A percentile compares a stretch with the other conserved stretches of the same genome.
Evolutionary conservation across 164 flowering plant genomes (phyloP).

Genomic region (Protea cynaroides): DNA sequence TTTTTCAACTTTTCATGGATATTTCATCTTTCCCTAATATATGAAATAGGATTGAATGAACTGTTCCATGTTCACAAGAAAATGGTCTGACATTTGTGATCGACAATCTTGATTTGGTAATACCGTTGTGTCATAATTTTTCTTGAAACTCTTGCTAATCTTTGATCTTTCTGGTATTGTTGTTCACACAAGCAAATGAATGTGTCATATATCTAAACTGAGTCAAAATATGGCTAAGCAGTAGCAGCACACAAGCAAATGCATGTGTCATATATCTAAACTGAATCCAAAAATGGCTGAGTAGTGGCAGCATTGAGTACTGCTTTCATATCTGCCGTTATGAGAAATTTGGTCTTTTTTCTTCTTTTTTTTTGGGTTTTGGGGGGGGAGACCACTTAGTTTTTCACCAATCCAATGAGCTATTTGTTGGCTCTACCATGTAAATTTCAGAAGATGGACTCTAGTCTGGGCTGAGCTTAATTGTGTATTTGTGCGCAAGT

Average conservation of each 20-base stretch:
- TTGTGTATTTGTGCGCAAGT: not conserved
- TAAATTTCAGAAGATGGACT: no score
- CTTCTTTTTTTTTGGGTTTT: not conserved
- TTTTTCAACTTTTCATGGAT: no score
- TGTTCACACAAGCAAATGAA: not conserved
- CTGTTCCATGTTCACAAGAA: no score
- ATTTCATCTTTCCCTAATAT: no score
- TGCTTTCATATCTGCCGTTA: no score
- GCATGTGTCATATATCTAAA: not conserved
- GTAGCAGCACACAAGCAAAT: not conserved
- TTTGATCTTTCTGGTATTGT: not conserved
- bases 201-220: no score
- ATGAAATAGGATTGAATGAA: no score
- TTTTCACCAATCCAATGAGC: no score
- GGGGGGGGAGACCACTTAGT: conserved; percentile 61
- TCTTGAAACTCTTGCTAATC: not conserved
- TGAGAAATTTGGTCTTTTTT: not conserved
- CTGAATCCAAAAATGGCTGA: not conserved
- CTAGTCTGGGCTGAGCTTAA: no score
- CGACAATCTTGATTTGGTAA: not conserved
- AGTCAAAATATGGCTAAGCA: not conserved
- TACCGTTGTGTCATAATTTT: not conserved
- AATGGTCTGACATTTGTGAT: no score
- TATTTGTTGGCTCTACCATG: no score
- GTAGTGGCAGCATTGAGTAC: not conserved